Evolutionary conservation across 1,139 yeast species (phyloP).

Genomic region (Blastobotrys buckinghamii): DNA sequence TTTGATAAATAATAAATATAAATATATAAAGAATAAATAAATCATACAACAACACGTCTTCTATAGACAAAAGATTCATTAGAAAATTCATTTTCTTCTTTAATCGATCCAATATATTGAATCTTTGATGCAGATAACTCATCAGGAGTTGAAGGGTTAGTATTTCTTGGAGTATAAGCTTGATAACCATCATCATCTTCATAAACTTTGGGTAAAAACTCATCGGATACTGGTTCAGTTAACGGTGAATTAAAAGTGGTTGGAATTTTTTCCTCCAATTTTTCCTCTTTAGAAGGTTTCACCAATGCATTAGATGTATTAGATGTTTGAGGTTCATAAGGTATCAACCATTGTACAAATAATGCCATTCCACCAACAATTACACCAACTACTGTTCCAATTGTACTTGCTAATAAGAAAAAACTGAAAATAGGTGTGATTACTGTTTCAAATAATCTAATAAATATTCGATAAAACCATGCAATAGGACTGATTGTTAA

Average conservation of each 20-base stretch:
- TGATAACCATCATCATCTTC: conserved; percentile 10
- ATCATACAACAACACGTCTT: background rate
- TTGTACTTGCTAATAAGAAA: conserved; percentile 19
- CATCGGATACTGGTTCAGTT: background rate
- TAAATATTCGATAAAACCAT: conserved; percentile 18
- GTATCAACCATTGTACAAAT: conserved; percentile 20
- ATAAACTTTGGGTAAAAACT: background rate
- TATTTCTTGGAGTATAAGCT: background rate
- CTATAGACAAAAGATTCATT: background rate
- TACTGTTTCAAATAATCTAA: conserved; percentile 17
- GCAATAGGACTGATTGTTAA: conserved; percentile 13
- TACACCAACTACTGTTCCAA: conserved; percentile 23
- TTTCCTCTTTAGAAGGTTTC: background rate
- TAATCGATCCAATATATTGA: background rate
- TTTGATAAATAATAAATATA: background rate
- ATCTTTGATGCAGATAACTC: background rate
- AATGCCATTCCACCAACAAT: conserved; percentile 22
- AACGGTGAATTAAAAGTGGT: background rate
- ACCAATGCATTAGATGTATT: too few relatives aligned
- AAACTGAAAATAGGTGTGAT: conserved; percentile 23
- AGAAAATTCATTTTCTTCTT: background rate
- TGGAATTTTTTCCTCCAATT: background rate
- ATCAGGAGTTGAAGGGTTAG: background rate
- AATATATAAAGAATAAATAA: background rate
- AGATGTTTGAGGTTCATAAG: conserved; percentile 3